Evolutionary conservation across 2,329 filamentous ascomycete genomes (phyloP).

Genomic region (Aureobasidium sp.): DNA sequence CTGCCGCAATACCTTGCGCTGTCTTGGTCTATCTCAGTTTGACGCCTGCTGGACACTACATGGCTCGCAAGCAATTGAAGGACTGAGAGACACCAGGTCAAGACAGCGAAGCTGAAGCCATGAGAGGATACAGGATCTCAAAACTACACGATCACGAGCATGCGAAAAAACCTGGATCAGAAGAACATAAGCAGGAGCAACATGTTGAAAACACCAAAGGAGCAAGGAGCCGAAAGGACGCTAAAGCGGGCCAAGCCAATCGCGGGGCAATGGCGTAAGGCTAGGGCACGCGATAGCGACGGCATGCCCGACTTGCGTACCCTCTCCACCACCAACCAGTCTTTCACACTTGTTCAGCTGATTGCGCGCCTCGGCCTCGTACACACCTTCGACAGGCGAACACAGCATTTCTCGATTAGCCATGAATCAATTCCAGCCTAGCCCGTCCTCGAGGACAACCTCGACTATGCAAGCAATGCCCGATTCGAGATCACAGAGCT

Average conservation of each 20-base stretch:
- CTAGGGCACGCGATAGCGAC: slow-evolving; percentile 4
- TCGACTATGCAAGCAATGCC: slow-evolving; percentile 55
- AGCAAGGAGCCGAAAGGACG: not conserved
- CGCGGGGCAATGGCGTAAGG: slow-evolving; percentile 5
- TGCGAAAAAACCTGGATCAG: not conserved
- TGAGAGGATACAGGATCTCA: not conserved
- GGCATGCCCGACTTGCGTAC: not conserved
- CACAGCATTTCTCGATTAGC: not conserved
- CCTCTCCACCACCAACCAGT: not conserved
- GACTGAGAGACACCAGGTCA: not conserved
- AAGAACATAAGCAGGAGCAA: not conserved
- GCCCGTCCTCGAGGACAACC: not conserved
- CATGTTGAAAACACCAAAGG: not conserved
- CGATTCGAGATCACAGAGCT: slow-evolving; percentile 77
- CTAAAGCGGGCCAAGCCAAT: slow-evolving; percentile 2
- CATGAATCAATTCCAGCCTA: slow-evolving; percentile 10
- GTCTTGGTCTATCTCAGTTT: slow-evolving; percentile 6
- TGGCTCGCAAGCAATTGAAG: not conserved
- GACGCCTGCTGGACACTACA: not conserved
- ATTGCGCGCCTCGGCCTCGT: not conserved
- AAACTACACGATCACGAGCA: not conserved
- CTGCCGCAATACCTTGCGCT: not conserved
- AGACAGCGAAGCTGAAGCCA: not conserved
- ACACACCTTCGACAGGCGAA: not conserved
- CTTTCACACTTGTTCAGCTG: not conserved